These are phyloP conservation scores for Blechomonas ayalai DNA, from an alignment of 208 protist species.

Conservation along the genomic window DNA sequence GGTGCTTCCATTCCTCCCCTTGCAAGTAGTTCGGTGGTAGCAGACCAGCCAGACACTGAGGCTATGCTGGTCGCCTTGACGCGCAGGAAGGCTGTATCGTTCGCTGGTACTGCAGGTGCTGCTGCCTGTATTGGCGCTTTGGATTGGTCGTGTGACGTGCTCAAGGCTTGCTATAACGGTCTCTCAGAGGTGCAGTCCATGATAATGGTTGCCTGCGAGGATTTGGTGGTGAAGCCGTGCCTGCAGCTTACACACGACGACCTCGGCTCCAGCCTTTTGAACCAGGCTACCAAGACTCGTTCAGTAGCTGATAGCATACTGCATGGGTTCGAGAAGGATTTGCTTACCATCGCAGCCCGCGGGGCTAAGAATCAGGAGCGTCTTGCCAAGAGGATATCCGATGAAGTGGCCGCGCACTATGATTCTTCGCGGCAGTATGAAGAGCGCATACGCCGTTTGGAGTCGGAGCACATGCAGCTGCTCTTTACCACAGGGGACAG, in stretches of 20 bases:
- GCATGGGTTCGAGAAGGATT: slow-evolving; percentile 25
- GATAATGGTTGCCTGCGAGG: slow-evolving; percentile 5
- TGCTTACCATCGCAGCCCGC: slow-evolving; percentile 17
- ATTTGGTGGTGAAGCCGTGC: background rate
- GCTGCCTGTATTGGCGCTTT: slow-evolving; percentile 13
- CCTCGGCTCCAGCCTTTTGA: background rate
- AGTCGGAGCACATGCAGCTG: slow-evolving; percentile 32
- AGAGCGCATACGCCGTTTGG: slow-evolving; percentile 23
- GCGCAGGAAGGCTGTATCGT: too few relatives aligned
- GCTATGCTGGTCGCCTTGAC: too few relatives aligned
- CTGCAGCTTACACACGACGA: background rate
- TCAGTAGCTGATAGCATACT: slow-evolving; percentile 30
- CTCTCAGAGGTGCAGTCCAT: slow-evolving; percentile 17
- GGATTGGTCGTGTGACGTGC: slow-evolving; percentile 49
- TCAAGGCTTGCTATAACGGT: slow-evolving; percentile 45
- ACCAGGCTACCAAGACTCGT: slow-evolving; percentile 6
- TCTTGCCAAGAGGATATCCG: slow-evolving; percentile 38
- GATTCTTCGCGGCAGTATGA: slow-evolving; percentile 55
- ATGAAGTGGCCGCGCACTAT: slow-evolving; percentile 50
- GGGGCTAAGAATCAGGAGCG: slow-evolving; percentile 25
- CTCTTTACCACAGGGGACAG: too few relatives aligned
- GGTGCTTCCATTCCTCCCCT: too few relatives aligned
- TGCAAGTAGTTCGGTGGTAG: too few relatives aligned
- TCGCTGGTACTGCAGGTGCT: slow-evolving; percentile 4
- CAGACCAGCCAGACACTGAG: too few relatives aligned